Conservation (phyloP, 169 alveolate species). For the Theileria orientalis region DNA sequence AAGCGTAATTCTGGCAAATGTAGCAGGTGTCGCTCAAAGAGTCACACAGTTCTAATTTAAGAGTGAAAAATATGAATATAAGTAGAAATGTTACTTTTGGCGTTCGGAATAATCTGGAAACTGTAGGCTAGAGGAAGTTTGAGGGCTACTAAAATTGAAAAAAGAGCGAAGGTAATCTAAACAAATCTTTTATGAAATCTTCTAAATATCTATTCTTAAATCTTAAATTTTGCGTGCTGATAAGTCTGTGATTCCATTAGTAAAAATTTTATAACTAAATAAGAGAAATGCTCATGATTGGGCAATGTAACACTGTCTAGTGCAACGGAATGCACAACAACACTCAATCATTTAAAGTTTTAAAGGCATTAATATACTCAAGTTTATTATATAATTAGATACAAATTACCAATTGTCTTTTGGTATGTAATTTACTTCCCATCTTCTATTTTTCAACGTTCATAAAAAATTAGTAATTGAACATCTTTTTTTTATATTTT, state of each 20-base stretch:
- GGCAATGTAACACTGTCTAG: neutral
- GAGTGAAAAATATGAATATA: neutral
- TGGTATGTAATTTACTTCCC: neutral
- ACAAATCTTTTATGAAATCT: too few relatives aligned
- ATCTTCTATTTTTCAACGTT: neutral
- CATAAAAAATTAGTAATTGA: neutral
- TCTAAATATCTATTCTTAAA: neutral
- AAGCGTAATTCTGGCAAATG: neutral
- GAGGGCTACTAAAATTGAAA: neutral
- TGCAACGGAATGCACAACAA: constrained; percentile 8
- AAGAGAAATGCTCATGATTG: neutral
- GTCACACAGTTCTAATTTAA: neutral
- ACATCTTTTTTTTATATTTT: neutral
- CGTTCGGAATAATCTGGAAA: neutral
- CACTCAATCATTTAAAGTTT: constrained; percentile 15
- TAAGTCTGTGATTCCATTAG: neutral
- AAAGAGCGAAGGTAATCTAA: neutral
- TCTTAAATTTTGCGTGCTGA: too few relatives aligned
- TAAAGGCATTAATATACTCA: neutral
- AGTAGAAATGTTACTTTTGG: neutral
- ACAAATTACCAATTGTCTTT: neutral
- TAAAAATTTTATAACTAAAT: neutral
- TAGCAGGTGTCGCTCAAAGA: neutral
- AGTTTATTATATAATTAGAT: neutral
- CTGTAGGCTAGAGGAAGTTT: neutral